Base-by-base conservation (phyloP, 192 early-diverging fungal genomes). In the Umbelopsis isabellina region DNA sequence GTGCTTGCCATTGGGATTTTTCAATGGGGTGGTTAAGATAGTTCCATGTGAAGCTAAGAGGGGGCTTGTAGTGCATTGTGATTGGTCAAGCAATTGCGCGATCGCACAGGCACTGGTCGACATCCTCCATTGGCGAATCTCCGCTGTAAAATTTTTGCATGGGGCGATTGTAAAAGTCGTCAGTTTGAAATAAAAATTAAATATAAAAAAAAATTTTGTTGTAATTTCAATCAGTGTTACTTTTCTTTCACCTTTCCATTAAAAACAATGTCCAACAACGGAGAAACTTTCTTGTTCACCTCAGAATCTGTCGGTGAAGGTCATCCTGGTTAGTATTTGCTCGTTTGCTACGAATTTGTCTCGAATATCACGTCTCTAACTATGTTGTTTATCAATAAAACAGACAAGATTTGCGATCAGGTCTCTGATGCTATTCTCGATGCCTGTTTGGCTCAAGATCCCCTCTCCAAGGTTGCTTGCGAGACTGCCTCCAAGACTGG, bases 231-330 rank as follows among this genome's bases (percentile, higher is more conserved):
- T 16, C 33, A 61, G 27, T 61, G 27, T 30, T 61, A 35, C 55
- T 61, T 61, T 30, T 16, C 55, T 61, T 61, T 61, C 55, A 7
- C 25, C 33, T 16, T 61, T 18, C 18, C 27, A 27, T 18, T 11
- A 2, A 16, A 16, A 67, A 70, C 18, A 6, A 70, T 55, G 70
- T 72, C 48, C 30, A 73, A 44, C 65, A 46, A 80, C 73, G 78
- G 79, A 81, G 91, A 96, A 76, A 94, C 93, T 68, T 98, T 99
- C 88, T 91, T 99, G 71, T 99, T 98, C 89, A 99, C 98, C 78
- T 99, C 98, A 76, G 98, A 99, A 85, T 99, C 98, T 78, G 98
- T 99, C 82, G 98, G 98, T 80, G 98, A 99, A 89, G 98, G 98
- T 81, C 98, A 99, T 85, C 96, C 97, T 72, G 91, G 91, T 93